phyloP scores from a whole-genome alignment of 768 basidiomycete genomes.

The Naganishia vishniacii region DNA sequence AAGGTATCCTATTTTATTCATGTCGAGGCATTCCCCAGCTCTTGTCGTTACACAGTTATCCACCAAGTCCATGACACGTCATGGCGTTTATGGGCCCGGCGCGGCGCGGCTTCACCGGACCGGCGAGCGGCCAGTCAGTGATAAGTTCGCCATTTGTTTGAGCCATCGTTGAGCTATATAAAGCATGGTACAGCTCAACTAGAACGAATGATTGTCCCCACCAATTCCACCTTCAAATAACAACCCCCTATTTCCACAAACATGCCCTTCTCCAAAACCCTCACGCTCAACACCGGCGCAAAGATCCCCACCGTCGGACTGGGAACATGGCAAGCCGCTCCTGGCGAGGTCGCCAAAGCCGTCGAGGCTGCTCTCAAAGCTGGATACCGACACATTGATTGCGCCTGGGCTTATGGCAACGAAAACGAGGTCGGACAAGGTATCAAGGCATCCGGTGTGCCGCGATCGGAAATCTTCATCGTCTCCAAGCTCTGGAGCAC shows the following conservation, averaged over 20 bases:
- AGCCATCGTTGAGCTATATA: no score
- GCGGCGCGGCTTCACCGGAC: background rate
- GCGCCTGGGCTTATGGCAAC: constrained; percentile 68
- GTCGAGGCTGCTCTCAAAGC: constrained; percentile 67
- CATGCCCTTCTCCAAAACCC: constrained; percentile 9
- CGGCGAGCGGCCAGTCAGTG: background rate
- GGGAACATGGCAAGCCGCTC: constrained; percentile 68
- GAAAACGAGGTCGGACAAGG: constrained; percentile 77
- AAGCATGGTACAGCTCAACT: no score
- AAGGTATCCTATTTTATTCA: background rate
- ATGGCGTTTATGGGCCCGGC: background rate
- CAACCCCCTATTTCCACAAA: background rate
- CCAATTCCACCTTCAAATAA: no score
- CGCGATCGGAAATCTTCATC: constrained; percentile 69
- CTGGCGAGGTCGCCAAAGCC: constrained; percentile 66
- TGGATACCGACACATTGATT: constrained; percentile 62
- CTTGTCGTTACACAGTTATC: no score
- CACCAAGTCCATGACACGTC: no score
- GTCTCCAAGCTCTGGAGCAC: constrained; percentile 54
- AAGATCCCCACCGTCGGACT: constrained; percentile 46
- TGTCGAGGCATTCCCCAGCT: no score
- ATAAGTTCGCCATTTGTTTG: background rate
- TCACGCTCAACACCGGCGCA: constrained; percentile 70
- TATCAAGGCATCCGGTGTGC: constrained; percentile 68
- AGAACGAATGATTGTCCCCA: no score